Percentiles rank a stretch among this genome's conserved stretches.
Evolutionary conservation across 2,329 filamentous ascomycete species (phyloP).

Genomic region (Lecanosticta acicola): DNA sequence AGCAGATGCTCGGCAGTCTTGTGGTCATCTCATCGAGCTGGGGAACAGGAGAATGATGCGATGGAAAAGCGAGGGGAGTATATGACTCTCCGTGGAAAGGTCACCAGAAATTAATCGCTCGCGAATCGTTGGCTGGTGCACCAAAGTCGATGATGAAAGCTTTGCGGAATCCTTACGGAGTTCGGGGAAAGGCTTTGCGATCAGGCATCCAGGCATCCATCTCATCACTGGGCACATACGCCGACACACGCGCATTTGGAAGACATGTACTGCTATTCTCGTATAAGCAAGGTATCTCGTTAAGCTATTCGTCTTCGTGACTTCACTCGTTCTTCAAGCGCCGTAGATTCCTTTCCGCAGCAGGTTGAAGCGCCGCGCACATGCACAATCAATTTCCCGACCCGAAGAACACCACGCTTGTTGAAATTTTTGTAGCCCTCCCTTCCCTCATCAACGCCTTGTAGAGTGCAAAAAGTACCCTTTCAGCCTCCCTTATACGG

Average conservation of each 20-base stretch:
- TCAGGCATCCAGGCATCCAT: no score
- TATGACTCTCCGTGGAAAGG: background rate
- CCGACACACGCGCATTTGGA: no score
- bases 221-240: no score
- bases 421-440: background rate
- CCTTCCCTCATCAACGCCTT: background rate
- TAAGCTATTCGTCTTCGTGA: background rate
- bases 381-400: background rate
- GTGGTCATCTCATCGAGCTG: constrained; percentile 34
- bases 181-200: no score
- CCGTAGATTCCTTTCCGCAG: background rate
- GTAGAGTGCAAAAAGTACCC: background rate
- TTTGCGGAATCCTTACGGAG: no score
- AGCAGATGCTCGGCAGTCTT: constrained; percentile 26
- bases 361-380: constrained; percentile 1
- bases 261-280: background rate
- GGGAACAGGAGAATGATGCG: background rate
- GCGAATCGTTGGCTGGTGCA: no score
- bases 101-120: no score
- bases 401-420: background rate
- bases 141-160: no score
- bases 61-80: background rate
- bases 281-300: background rate
- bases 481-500: constrained; percentile 28
- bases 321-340: background rate